A percentile compares a stretch with the other conserved stretches of the same genome.
These are phyloP conservation scores for Fibroporia radiculosa DNA, from an alignment of 768 basidiomycete species.

Conservation along the genomic window DNA sequence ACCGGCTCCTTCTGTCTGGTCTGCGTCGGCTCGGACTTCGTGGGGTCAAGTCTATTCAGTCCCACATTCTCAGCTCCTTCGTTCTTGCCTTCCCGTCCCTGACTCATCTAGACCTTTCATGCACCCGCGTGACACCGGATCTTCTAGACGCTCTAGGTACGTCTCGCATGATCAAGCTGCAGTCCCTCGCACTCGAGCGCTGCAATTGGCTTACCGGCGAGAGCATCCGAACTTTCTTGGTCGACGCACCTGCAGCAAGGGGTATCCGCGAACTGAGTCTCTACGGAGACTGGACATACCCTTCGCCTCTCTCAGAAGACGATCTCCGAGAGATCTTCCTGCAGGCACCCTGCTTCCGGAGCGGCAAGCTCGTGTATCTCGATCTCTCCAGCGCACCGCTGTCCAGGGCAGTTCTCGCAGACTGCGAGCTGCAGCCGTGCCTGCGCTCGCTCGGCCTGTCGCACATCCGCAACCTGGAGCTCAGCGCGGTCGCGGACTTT, in stretches of 20 bases:
- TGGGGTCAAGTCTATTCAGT: slow-evolving; percentile 71
- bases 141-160: slow-evolving; percentile 61
- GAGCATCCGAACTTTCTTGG: slow-evolving; percentile 66
- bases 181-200: slow-evolving; percentile 76
- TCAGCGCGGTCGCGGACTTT: slow-evolving; percentile 63
- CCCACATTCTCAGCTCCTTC: slow-evolving; percentile 62
- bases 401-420: slow-evolving; percentile 43
- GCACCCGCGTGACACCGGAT: slow-evolving; percentile 74
- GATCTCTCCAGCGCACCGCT: slow-evolving; percentile 84
- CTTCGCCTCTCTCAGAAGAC: slow-evolving; percentile 56
- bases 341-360: slow-evolving; percentile 71
- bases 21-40: slow-evolving; percentile 75
- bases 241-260: slow-evolving; percentile 55
- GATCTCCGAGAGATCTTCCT: slow-evolving; percentile 64
- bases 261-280: slow-evolving; percentile 74
- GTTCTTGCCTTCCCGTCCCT: slow-evolving; percentile 78
- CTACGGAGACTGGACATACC: slow-evolving; percentile 82
- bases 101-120: slow-evolving; percentile 86
- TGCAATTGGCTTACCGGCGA: slow-evolving; percentile 80
- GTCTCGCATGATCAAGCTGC: slow-evolving; percentile 59
- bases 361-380: slow-evolving; percentile 72
- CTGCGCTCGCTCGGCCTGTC: slow-evolving; percentile 88
- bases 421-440: slow-evolving; percentile 56
- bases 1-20: slow-evolving; percentile 56
- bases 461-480: slow-evolving; percentile 64